Percentiles rank a stretch among this genome's conserved stretches.
These are phyloP conservation scores for Cupressus sempervirens DNA, from an alignment of 75 land plant genomes.

Conservation along the genomic window DNA sequence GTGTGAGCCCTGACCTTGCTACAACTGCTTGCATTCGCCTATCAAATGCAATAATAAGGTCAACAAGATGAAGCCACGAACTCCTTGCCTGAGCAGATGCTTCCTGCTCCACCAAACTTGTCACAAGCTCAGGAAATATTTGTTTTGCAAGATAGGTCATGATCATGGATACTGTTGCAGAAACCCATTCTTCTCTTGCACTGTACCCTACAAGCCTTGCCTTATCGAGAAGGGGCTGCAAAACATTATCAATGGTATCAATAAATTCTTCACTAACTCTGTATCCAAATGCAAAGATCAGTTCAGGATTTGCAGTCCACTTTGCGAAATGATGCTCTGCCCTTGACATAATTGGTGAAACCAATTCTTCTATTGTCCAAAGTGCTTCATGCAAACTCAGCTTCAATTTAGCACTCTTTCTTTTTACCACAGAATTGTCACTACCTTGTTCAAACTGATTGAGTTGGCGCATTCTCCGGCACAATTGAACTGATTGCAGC, in stretches of 20 bases:
- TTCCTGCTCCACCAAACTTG: slow-evolving; percentile 47
- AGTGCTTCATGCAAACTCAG: slow-evolving; percentile 57
- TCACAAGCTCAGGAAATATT: slow-evolving; percentile 53
- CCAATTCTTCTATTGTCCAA: slow-evolving; percentile 92
- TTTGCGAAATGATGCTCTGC: slow-evolving; percentile 70
- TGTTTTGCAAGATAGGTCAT: slow-evolving; percentile 61
- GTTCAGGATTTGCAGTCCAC: slow-evolving; percentile 91
- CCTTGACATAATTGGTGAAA: slow-evolving; percentile 46
- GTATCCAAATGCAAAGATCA: slow-evolving; percentile 81
- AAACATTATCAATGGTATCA: slow-evolving; percentile 72
- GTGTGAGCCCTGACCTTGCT: slow-evolving; percentile 39
- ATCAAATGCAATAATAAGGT: slow-evolving; percentile 80
- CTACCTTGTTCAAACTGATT: slow-evolving; percentile 4
- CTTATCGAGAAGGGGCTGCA: slow-evolving; percentile 83
- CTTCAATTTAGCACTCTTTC: slow-evolving; percentile 25
- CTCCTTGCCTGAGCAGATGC: slow-evolving; percentile 34
- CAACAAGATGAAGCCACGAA: slow-evolving; percentile 80
- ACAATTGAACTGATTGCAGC: slow-evolving; percentile 75
- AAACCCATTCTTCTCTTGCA: slow-evolving; percentile 97
- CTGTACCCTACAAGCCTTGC: slow-evolving; percentile 80
- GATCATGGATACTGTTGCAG: slow-evolving; percentile 66
- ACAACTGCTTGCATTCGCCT: slow-evolving; percentile 52
- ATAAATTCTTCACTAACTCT: slow-evolving; percentile 72
- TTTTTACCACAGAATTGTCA: not conserved
- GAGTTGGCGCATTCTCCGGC: slow-evolving; percentile 63